phyloP scores from a whole-genome alignment of 179 eudicot species.

The Silene noctiflora region DNA sequence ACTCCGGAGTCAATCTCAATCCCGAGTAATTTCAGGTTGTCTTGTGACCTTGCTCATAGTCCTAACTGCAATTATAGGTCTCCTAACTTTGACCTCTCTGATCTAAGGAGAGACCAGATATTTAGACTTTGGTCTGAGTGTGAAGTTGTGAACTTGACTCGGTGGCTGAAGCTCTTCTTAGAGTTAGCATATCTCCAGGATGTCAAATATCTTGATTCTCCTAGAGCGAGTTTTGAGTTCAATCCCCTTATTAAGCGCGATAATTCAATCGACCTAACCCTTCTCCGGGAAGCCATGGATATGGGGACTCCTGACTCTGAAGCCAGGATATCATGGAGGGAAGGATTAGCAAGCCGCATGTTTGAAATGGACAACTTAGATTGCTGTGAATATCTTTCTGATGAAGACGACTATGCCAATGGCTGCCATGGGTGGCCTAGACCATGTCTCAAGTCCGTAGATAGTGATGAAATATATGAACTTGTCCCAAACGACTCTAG shows the following conservation, averaged over 20 bases:
- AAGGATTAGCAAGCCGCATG: constrained; percentile 43
- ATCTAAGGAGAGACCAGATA: constrained; percentile 31
- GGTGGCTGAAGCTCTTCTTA: constrained; percentile 33
- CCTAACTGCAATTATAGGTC: constrained; percentile 44
- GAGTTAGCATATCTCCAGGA: constrained; percentile 47
- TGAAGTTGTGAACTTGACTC: constrained; percentile 51
- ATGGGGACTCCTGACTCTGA: constrained; percentile 35
- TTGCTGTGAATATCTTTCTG: constrained; percentile 28
- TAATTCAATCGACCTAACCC: constrained; percentile 27
- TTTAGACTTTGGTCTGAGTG: constrained; percentile 35
- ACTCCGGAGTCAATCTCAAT: too few relatives aligned
- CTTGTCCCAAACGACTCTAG: constrained; percentile 40
- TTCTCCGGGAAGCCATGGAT: constrained; percentile 28
- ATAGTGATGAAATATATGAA: constrained; percentile 19
- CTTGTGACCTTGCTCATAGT: too few relatives aligned
- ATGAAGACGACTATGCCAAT: constrained; percentile 24
- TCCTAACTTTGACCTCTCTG: constrained; percentile 25
- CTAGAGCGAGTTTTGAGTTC: constrained; percentile 38
- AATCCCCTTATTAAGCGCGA: constrained; percentile 35
- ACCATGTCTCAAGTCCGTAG: not conserved
- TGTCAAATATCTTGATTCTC: constrained; percentile 31
- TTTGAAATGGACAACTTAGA: constrained; percentile 41
- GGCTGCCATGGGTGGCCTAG: not conserved
- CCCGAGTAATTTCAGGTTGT: too few relatives aligned
- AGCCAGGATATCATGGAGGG: constrained; percentile 60